Base-by-base conservation (phyloP, 352 stramenopile species). In the Halophytophthora batemanensis region DNA sequence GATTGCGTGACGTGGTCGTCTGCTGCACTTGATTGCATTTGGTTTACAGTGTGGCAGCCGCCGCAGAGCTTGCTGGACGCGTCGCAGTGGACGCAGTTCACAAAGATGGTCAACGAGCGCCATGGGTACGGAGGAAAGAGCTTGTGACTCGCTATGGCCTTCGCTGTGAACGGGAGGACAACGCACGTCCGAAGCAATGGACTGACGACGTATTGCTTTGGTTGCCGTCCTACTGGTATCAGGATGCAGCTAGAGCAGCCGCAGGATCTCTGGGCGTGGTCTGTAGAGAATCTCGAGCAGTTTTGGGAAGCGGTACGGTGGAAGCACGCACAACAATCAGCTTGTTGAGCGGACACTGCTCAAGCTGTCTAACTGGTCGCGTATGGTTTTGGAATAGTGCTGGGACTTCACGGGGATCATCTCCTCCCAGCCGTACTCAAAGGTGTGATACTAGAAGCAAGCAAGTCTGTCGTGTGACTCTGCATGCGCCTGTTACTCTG, bases 381-480 rank as follows among this genome's bases (percentile, higher is more conserved):
- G 34, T 53, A 15, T 15, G 4, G 11, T 45, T 6, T 21, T 48
- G 22, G 37, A 45, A 29, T 36, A 82, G 70, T 82, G 75, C 54
- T 90, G 78, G 78, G 74, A 84, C 53, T 90, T 85, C 67, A 87
- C 76, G 48, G 76, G 76, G 38, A 82, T 87, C 42, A 35, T 83
- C 14, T 59, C 75, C 19, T 87, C 75, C 5, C 59, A 60, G 39
- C 78, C 78, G 29, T 82, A 85, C 61, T 61, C 58, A 44, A 56
- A 63, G 51, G 64, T 70, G 46, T 38, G 37, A 41, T 11, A 13
- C 15, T 45, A 45, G 15, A 15, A 19, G 23, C 13, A 8, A 38
- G 6, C 3, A 14, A 14, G 33, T 13, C 25, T 31, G 8, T 31
- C 25, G 4, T 31, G 25, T 31, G 25, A 10, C 25, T 8, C 4